Base-by-base conservation (phyloP, 768 basidiomycete genomes). In the Pleurotus djamor region DNA sequence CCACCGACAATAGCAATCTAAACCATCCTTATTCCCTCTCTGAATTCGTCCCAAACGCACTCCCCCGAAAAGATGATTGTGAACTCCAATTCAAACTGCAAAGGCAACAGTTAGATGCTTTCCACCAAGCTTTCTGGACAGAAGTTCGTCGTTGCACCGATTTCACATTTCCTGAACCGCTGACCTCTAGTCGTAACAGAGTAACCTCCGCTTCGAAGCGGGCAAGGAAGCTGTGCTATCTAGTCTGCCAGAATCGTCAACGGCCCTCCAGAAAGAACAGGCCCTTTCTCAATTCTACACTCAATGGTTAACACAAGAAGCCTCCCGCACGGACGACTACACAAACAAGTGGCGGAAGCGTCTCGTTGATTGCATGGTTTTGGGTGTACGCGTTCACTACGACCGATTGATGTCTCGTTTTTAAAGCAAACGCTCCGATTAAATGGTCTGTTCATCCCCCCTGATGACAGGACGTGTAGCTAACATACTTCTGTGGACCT, bases 61-160 rank as follows among this genome's bases (percentile, higher is more conserved):
- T 64, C 61, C 69, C 51, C 52, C 65, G 71, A 48, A 69, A 69
- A 76, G 76, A 48, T 48, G 74, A 81, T 35, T 69, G 81, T 6
- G 86, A 89, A 57, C 79, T 92, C 50, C 90, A 88, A 65, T 88
- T 82, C 77, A 86, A 83, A 60, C 72, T 92, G 48, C 83, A 86
- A 60, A 78, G 87, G 56, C 86, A 91, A 70, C 84, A 86, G 59
- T 71, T 92, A 17, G 90, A 93, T 66, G 77, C 83, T 21, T 86
- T 89, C 66, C 87, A 92, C 61, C 88, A 94, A 58, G 73, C 78
- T 14, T 94, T 92, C 69, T 94, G 92, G 92, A 71, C 83, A 56
- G 87, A 93, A 57, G 92, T 93, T 68, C 64, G 89, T 80, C 21
- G 21, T 28, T 28, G 21, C 21, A 28, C 21, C 21, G 21, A 28